Conservation (phyloP, 495 filamentous ascomycete species). For the Neurospora tetraspora region DNA sequence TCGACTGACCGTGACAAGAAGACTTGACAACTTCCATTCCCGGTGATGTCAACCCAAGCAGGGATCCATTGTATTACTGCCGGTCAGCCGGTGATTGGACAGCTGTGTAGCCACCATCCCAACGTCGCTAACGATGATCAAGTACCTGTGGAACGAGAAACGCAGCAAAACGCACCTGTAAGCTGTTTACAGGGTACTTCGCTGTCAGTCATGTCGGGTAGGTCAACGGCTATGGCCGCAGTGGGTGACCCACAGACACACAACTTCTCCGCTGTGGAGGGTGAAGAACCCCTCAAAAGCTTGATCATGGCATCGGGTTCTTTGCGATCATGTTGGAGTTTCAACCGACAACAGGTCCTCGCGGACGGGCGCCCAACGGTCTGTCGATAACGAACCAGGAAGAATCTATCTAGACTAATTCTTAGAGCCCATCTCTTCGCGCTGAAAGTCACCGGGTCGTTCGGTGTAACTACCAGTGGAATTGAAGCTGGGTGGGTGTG, state of each 20-base stretch:
- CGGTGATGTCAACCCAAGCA: neutral
- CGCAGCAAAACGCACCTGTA: neutral
- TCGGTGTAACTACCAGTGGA: neutral
- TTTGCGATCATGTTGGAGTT: neutral
- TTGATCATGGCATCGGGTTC: neutral
- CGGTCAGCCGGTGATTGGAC: neutral
- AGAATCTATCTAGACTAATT: neutral
- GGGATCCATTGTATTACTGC: neutral
- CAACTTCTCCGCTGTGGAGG: neutral
- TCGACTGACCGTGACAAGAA: neutral
- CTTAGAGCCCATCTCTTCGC: neutral
- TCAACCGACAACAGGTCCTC: neutral
- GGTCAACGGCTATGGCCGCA: neutral
- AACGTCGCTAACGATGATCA: neutral
- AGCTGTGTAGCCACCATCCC: neutral
- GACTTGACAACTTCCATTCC: neutral
- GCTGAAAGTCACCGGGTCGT: neutral
- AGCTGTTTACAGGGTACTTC: neutral
- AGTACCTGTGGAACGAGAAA: neutral
- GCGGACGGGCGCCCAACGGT: neutral
- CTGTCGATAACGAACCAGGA: neutral
- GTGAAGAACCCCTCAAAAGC: neutral
- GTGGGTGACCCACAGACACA: neutral
- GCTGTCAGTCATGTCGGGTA: neutral
- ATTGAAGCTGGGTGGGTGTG: neutral